Base-by-base conservation (phyloP, 1,284 basidiomycete genomes). In the Apiotrichum gracile region DNA sequence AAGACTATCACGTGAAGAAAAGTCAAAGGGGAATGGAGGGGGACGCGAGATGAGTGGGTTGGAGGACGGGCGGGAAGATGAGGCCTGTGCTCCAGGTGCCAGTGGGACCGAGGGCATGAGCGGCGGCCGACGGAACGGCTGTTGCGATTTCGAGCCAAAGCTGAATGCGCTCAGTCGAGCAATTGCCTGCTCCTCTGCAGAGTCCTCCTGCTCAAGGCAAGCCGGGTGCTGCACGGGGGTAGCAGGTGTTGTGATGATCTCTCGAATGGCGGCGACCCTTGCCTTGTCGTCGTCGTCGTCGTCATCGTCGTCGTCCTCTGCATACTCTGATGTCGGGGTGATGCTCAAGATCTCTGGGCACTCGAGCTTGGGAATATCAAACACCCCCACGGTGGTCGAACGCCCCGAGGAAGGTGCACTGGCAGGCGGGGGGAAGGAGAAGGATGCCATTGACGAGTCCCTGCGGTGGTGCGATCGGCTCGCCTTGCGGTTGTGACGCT, bases 211-310 rank as follows among this genome's bases (percentile, higher is more conserved):
- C 40, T 19, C 51, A n/a, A 34, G 38, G 38, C 35, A 43, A 22
- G 60, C 57, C 5, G 56, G 38, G 21, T 55, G 53, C n/a, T 34
- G 48, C 24, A 58, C 22, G 8, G 38, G 68, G 2, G 66, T 68
- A 1, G 67, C 63, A 7, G 67, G 66, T 3, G 67, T 68, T 4
- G 64, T 66, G 34, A 64, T 62, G 24, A 66, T 63, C 33, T 69
- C 64, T 31, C 51, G 45, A 12, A 45, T 38, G 13, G 26, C 37
- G 33, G 29, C 12, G 9, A 31, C 9, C 31, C 12, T 10, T 13
- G 16, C 16, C 31, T 31, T 31, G 31, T 31, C 31, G 31, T 31
- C 24, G 40, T 43, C 49, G 39, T n/a, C n/a, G n/a, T n/a, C 50
- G 39, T 47, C 49, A 14, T 38, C 44, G 14, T 54, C 47, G 13